Base-by-base conservation (phyloP, 345 rosid species). In the Turritis glabra region DNA sequence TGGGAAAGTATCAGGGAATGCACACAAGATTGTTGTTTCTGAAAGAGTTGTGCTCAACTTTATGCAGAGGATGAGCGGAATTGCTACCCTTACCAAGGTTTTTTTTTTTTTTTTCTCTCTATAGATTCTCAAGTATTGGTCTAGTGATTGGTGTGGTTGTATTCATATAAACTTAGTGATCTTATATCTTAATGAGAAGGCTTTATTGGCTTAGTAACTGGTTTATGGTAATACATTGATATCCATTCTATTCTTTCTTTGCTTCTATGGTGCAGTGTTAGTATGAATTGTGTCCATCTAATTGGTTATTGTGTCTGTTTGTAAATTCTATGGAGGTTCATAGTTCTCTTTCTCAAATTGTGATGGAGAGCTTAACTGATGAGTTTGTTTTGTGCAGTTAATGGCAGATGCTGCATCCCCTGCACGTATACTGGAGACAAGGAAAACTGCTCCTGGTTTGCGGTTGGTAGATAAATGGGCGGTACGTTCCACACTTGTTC, bases 61-160 rank as follows among this genome's bases (percentile, higher is more conserved):
- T 80, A 89, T 96, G 93, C 98, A 96, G 81, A 86, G 95, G 84
- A 96, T 92, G 98, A 96, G 98, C 62, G 99, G 97, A 72, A 90
- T 92, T 77, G 99, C 99, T 3, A 90, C 99, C 21, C 81, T 96
- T 67, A 92, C 99, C 51, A 90, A 88, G 96, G 98, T 92, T 17
- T 55, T 14, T 5, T 13, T 26, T 53, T 13, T 26, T 53, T 59
- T 3, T 19, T 7, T n/a, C 10, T n/a, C 22, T 2, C 60, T 38
- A 2, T 58, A 48, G 33, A 25, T 44, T 59, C 53, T 19, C 48
- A 46, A 46, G 10, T 46, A 46, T 15, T 5, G 3, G 3, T 41
- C 48, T n/a, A 75, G 35, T 50, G 56, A 43, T 54, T 64, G 35
- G 19, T 54, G 59, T 57, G 26, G 44, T 58, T 59, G 22, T 43